These are phyloP conservation scores for Phanerochaete sordida DNA, from an alignment of 768 basidiomycete genomes.

Conservation along the genomic window DNA sequence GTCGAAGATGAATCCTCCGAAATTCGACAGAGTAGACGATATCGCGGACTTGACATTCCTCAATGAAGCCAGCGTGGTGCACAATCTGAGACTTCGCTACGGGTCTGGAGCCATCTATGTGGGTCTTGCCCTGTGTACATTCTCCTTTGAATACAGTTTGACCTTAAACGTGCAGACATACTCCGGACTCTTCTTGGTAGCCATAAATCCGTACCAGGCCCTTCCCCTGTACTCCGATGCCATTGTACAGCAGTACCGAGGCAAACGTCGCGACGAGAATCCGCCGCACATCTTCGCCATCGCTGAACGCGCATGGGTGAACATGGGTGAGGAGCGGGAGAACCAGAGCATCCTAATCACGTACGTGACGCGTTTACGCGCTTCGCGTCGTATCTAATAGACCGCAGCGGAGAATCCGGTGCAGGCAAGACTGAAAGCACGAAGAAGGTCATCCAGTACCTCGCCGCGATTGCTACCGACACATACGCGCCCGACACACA, in stretches of 20 bases:
- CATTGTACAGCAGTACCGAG: constrained; percentile 88
- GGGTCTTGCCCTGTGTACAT: constrained; percentile 30
- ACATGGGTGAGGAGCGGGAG: constrained; percentile 96
- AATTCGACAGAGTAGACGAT: constrained; percentile 96
- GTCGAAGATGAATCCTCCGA: constrained; percentile 97
- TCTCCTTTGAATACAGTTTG: neutral
- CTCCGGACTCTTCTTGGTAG: constrained; percentile 95
- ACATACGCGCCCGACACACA: constrained; percentile 48
- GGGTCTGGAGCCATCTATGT: constrained; percentile 92
- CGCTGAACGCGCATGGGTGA: constrained; percentile 96
- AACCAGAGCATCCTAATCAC: constrained; percentile 98
- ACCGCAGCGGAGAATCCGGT: constrained; percentile 88
- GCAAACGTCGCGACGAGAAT: constrained; percentile 85
- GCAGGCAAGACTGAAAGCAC: constrained; percentile 99
- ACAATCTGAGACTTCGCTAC: constrained; percentile 91
- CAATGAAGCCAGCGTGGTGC: constrained; percentile 98
- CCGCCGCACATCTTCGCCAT: constrained; percentile 97
- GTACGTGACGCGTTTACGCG: constrained; percentile 44
- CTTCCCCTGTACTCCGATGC: constrained; percentile 89
- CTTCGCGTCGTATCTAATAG: constrained; percentile 4
- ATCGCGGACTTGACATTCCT: constrained; percentile 97
- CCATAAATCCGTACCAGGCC: constrained; percentile 94
- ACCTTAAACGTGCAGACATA: constrained; percentile 62
- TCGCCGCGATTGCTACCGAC: constrained; percentile 94
- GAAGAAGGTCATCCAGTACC: constrained; percentile 99